phyloP scores from a whole-genome alignment of 495 filamentous ascomycete species.

The Xylaria palmicola region DNA sequence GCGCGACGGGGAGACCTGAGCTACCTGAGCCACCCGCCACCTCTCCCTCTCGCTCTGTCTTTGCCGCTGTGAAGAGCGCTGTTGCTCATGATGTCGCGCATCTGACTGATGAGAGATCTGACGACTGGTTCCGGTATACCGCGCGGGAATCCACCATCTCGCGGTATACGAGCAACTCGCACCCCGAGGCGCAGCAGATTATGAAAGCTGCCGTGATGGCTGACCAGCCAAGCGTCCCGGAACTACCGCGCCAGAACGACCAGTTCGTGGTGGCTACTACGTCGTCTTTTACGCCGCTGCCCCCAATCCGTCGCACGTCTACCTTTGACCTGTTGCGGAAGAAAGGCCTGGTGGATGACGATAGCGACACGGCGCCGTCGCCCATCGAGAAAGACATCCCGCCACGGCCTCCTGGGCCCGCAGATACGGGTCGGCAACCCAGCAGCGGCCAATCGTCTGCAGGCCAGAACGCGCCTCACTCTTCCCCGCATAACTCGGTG shows the following conservation, averaged over 20 bases:
- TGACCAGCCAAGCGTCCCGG: conserved; percentile 32
- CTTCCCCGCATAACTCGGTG: conserved; percentile 20
- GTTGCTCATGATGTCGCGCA: conserved; percentile 25
- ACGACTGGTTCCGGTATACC: conserved; percentile 37
- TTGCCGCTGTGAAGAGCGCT: conserved; percentile 19
- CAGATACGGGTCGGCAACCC: conserved; percentile 17
- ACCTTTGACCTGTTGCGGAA: conserved; percentile 45
- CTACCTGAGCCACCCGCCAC: conserved; percentile 8
- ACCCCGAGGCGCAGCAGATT: conserved; percentile 13
- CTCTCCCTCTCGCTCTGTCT: conserved; percentile 19
- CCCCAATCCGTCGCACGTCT: conserved; percentile 53
- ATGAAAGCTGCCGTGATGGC: conserved; percentile 36
- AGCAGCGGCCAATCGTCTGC: conserved; percentile 23
- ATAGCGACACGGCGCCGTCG: conserved; percentile 24
- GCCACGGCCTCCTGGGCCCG: conserved; percentile 20
- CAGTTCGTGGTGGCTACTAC: background rate
- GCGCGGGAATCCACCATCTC: conserved; percentile 18
- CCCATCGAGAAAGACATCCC: conserved; percentile 26
- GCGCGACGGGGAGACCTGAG: conserved; percentile 6
- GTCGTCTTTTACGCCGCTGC: conserved; percentile 45
- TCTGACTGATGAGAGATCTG: conserved; percentile 27
- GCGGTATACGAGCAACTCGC: conserved; percentile 14
- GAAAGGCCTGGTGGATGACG: conserved; percentile 22
- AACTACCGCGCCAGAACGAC: background rate
- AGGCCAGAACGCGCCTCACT: background rate